Evolutionary conservation across 2,329 filamentous ascomycete species (phyloP), one percentile per base, ranked within the genome.

Genomic region (Cladophialophora immunda): DNA sequence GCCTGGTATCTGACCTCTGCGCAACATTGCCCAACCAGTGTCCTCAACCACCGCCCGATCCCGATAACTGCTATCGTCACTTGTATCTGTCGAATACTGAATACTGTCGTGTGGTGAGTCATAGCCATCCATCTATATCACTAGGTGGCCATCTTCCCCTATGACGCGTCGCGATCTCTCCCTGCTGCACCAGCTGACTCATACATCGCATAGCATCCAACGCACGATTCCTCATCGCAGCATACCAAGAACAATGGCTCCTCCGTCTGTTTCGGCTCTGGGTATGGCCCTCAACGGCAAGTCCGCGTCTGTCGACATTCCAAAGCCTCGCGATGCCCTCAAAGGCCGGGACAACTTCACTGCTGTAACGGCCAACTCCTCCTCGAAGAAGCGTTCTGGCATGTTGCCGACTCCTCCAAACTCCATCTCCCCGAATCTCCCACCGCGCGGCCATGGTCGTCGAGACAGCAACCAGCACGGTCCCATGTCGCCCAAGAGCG

Each of bases 391-490:
- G 57, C 68, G 67, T 50, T 56, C 68, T 60, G 72, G 68, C 68
- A 79, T 81, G 78, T 88, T 97, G 76, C 93, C 92, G 70, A 97
- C 94, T 78, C 94, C 94, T 77, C 94, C 94, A 68, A 96, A 94
- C 84, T 97, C 94, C 80, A 93, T 97, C 78, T 97, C 94, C 69
- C 94, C 94, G 57, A 90, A 88, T 73, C 86, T 97, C 72, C 89
- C 91, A 74, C 92, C 94, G 67, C 92, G 94, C 75, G 91, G 90
- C 75, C 88, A 91, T 77, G 90, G 90, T 75, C 88, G 91, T 77
- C 91, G 90, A 79, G 86, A 87, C 70, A 89, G 89, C 77, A 83
- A 76, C 58, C 74, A 75, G 27, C 72, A 73, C 65, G 71, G 77
- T 66, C 74, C 79, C 60, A 72, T 74, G 61, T 79, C 82, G 57